Evolutionary conservation across 257 asterid species (phyloP), one percentile per base, ranked within the genome.

Genomic region (Catharanthus roseus): DNA sequence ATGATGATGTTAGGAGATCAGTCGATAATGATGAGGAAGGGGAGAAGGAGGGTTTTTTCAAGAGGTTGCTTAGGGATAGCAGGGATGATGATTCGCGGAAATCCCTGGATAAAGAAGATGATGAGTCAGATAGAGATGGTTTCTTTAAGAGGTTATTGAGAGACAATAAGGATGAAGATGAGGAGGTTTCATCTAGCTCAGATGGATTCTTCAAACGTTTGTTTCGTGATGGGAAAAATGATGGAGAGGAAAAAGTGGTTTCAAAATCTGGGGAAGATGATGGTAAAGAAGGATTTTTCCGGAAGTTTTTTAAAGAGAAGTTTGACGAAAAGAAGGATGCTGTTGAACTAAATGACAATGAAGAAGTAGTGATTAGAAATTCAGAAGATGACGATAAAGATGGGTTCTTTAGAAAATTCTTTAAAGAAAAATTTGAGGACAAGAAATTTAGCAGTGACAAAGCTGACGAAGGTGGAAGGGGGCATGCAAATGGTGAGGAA

Each of bases 391-490:
- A 82, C 78, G 96, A 85, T 41, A 89, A 84, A 80, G 93, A 90
- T 68, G 95, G 97, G 62, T 89, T 91, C 85, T 91, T 91, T 85
- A 87, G 77, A 77, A 87, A 87, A 77, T 44, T 91, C 51, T 87
- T 91, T 51, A 91, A 87, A 82, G 97, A 88, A 75, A 91, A 85
- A 81, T 45, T 73, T 72, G 97, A 91, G 76, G 95, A 87, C 77
- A 91, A 84, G 84, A 91, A 84, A 81, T 91, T 81, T 63, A 70
- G 29, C 36, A 71, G 60, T 71, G 89, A 83, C 68, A 65, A 66
- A 68, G 71, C 72, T 71, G 85, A 86, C 71, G 95, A 86, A 74
- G 86, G 79, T 74, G 78, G 82, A 73, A 88, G 82, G 75, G 88
- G 77, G 54, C 88, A 79, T 65, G 77, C 79, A 69, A 76, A 85